Conservation (phyloP, 495 filamentous ascomycete genomes). For the Hypoxylon trugodes region DNA sequence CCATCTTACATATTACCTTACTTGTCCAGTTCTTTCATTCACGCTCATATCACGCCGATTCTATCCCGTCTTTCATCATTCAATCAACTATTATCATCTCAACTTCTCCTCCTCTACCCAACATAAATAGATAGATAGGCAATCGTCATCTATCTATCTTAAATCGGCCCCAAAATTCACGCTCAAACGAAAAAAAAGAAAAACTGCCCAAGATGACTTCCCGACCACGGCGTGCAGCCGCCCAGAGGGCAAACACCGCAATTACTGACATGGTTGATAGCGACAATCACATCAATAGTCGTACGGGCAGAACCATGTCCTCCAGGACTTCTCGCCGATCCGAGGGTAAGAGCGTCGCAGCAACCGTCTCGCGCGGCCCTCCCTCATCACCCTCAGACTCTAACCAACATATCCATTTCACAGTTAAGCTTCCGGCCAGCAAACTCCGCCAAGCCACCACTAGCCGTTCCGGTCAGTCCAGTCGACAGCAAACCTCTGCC, state of each 20-base stretch:
- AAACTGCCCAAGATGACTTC: constrained; percentile 48
- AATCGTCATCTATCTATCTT: constrained; percentile 5
- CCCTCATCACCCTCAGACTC: constrained; percentile 64
- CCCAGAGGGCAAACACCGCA: constrained; percentile 57
- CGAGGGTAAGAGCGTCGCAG: constrained; percentile 52
- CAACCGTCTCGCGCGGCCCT: constrained; percentile 64
- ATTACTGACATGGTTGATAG: constrained; percentile 62
- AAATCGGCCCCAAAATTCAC: background rate
- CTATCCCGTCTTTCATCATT: constrained; percentile 16
- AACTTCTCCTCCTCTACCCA: background rate
- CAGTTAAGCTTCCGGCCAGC: constrained; percentile 83
- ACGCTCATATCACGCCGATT: constrained; percentile 2
- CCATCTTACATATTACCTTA: constrained; percentile 1
- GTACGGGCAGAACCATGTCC: constrained; percentile 55
- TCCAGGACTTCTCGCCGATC: constrained; percentile 58
- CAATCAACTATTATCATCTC: constrained; percentile 13
- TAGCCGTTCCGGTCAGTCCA: constrained; percentile 42
- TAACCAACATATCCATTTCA: constrained; percentile 75
- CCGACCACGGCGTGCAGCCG: constrained; percentile 56
- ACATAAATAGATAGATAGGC: no score
- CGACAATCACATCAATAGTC: constrained; percentile 52
- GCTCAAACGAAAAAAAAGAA: background rate
- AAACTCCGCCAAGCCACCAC: constrained; percentile 82
- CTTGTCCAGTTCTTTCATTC: constrained; percentile 12
- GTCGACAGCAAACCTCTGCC: constrained; percentile 48